phyloP scores from a whole-genome alignment of 495 filamentous ascomycete species.

The Schizothecium vesticola region DNA sequence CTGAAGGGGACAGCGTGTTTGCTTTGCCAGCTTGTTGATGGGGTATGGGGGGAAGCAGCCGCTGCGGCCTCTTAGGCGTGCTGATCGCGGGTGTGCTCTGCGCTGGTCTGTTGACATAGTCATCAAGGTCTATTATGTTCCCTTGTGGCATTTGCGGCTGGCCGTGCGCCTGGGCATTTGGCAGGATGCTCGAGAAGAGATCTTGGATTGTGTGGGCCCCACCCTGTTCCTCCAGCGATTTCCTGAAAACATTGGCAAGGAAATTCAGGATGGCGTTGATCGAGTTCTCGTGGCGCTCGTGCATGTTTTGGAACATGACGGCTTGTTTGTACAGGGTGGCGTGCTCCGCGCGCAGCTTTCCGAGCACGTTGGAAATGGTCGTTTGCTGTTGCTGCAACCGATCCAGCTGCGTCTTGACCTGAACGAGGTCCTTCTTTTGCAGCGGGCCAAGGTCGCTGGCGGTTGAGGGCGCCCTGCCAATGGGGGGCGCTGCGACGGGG shows the following conservation, averaged over 20 bases:
- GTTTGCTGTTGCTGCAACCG: constrained; percentile 78
- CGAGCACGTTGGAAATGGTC: constrained; percentile 73
- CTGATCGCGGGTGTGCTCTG: constrained; percentile 32
- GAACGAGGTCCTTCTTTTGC: constrained; percentile 71
- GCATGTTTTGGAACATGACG: constrained; percentile 79
- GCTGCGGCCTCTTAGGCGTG: constrained; percentile 42
- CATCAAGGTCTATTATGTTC: constrained; percentile 70
- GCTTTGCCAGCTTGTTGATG: constrained; percentile 27
- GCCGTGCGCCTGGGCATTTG: constrained; percentile 39
- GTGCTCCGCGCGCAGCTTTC: constrained; percentile 74
- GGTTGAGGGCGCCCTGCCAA: constrained; percentile 18
- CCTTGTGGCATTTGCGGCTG: constrained; percentile 50
- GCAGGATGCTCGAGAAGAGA: constrained; percentile 64
- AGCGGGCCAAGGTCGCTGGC: constrained; percentile 45
- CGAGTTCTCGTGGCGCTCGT: constrained; percentile 93
- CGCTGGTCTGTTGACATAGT: constrained; percentile 48
- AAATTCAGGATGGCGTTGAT: constrained; percentile 98
- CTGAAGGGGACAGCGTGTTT: constrained; percentile 23
- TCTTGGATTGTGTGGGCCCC: constrained; percentile 64
- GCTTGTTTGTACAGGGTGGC: constrained; percentile 86
- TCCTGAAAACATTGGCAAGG: constrained; percentile 91
- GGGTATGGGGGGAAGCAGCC: constrained; percentile 44
- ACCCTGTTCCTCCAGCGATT: constrained; percentile 52
- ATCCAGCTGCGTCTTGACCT: constrained; percentile 72
- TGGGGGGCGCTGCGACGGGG: constrained; percentile 10